These are phyloP conservation scores for Russula brevipes DNA, from an alignment of 768 basidiomycete genomes.

Conservation along the genomic window DNA sequence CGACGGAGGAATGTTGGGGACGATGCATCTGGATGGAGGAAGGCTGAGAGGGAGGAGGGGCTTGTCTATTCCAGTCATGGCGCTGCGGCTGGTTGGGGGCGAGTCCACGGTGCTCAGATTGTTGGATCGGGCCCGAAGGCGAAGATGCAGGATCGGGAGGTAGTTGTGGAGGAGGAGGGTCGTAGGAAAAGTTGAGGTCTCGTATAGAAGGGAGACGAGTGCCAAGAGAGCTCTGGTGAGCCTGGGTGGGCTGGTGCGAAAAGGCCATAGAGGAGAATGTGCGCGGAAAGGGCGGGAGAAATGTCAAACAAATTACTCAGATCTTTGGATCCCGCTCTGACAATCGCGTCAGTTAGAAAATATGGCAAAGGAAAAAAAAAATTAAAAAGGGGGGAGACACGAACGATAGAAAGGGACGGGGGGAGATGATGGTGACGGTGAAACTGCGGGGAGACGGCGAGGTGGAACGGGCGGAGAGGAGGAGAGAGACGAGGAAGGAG, in stretches of 20 bases:
- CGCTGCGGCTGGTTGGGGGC: constrained; percentile 33
- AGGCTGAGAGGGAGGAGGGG: constrained; percentile 21
- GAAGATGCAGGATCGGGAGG: constrained; percentile 33
- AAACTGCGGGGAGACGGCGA: background rate
- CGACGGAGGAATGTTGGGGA: constrained; percentile 26
- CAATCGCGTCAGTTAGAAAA: background rate
- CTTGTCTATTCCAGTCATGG: constrained; percentile 31
- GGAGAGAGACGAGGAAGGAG: constrained; percentile 34
- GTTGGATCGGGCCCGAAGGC: constrained; percentile 30
- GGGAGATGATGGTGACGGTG: background rate
- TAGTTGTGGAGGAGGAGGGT: constrained; percentile 30
- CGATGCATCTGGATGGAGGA: constrained; percentile 22
- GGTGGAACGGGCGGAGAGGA: constrained; percentile 21
- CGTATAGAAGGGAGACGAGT: constrained; percentile 65
- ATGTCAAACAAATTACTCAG: background rate
- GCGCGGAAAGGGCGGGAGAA: constrained; percentile 34
- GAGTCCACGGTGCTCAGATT: constrained; percentile 30
- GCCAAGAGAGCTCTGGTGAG: constrained; percentile 36
- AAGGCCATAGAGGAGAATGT: constrained; percentile 43
- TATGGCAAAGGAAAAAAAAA: background rate
- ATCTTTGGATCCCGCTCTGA: constrained; percentile 7
- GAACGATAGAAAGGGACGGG: background rate
- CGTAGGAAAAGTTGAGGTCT: constrained; percentile 60
- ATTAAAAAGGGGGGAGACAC: background rate
- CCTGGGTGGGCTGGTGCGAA: constrained; percentile 43